Percentiles rank a stretch among this genome's conserved stretches.
phyloP scores from a whole-genome alignment of 805 yeast species.

The Metschnikowia corniflorae region DNA sequence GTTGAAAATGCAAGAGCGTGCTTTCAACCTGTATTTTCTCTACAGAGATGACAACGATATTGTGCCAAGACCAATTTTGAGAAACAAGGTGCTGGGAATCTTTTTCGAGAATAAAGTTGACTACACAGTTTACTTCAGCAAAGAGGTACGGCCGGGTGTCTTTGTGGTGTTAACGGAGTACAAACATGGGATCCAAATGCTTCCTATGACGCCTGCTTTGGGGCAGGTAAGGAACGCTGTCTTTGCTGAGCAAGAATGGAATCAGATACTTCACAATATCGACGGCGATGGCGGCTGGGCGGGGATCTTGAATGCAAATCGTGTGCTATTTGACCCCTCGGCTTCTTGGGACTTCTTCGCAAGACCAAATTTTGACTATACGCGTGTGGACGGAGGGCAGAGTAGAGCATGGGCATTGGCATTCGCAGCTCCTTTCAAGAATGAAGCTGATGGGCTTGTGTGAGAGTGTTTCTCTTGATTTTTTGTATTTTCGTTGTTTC shows the following conservation, averaged over 20 bases:
- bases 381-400: slow-evolving; percentile 53
- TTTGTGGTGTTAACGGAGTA: too few relatives aligned
- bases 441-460: slow-evolving; percentile 1
- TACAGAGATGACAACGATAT: slow-evolving; percentile 40
- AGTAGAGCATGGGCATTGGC: slow-evolving; percentile 62
- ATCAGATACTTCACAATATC: slow-evolving; percentile 14
- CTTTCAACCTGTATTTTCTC: slow-evolving; percentile 56
- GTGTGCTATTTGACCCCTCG: slow-evolving; percentile 43
- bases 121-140: slow-evolving; percentile 70
- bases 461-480: too few relatives aligned
- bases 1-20: slow-evolving; percentile 50
- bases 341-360: slow-evolving; percentile 59
- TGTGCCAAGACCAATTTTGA: slow-evolving; percentile 48
- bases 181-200: slow-evolving; percentile 77
- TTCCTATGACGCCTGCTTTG: slow-evolving; percentile 65
- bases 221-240: slow-evolving; percentile 50
- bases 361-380: slow-evolving; percentile 26
- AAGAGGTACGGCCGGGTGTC: too few relatives aligned
- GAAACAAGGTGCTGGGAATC: slow-evolving; percentile 66
- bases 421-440: slow-evolving; percentile 46
- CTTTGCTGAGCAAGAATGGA: slow-evolving; percentile 33
- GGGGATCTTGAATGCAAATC: slow-evolving; percentile 49
- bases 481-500: too few relatives aligned
- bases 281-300: slow-evolving; percentile 52
- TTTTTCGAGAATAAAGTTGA: slow-evolving; percentile 69